These are phyloP conservation scores for Ganoderma meredithae DNA, from an alignment of 1,284 basidiomycete genomes.

Conservation along the genomic window DNA sequence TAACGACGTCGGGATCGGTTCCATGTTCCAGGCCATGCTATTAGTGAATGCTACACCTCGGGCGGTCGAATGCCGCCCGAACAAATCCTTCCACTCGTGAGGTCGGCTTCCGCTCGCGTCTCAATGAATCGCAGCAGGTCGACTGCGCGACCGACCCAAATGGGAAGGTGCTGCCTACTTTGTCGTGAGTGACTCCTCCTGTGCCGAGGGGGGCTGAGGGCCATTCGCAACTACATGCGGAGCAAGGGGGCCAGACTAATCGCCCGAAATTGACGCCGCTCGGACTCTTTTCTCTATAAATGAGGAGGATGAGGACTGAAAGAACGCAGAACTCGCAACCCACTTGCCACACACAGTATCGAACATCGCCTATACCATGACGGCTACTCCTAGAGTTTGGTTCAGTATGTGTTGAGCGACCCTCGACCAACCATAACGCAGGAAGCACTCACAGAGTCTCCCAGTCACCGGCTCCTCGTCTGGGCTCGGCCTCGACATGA, in stretches of 20 bases:
- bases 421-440: not conserved
- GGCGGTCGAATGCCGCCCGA: slow-evolving; percentile 1
- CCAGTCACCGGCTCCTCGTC: slow-evolving; percentile 44
- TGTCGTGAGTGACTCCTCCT: not conserved
- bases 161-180: not conserved
- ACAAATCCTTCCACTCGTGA: not conserved
- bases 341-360: not conserved
- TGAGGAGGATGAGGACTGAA: not conserved
- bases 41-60: not conserved
- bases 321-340: not conserved
- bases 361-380: not conserved
- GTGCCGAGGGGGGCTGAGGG: not conserved
- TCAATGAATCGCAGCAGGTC: not conserved
- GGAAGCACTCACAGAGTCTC: not conserved
- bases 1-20: no score
- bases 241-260: not conserved
- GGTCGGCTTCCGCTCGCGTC: not conserved
- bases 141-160: not conserved
- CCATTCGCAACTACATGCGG: not conserved
- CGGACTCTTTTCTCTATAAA: not conserved
- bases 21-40: not conserved
- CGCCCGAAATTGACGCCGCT: not conserved
- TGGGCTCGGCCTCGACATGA: slow-evolving; percentile 42
- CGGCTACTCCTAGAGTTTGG: slow-evolving; percentile 3
- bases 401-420: slow-evolving; percentile 1